A percentile compares a stretch with the other conserved stretches of the same genome.
Evolutionary conservation across 2,329 filamentous ascomycete genomes (phyloP).

Genomic region (Polychaeton citri): DNA sequence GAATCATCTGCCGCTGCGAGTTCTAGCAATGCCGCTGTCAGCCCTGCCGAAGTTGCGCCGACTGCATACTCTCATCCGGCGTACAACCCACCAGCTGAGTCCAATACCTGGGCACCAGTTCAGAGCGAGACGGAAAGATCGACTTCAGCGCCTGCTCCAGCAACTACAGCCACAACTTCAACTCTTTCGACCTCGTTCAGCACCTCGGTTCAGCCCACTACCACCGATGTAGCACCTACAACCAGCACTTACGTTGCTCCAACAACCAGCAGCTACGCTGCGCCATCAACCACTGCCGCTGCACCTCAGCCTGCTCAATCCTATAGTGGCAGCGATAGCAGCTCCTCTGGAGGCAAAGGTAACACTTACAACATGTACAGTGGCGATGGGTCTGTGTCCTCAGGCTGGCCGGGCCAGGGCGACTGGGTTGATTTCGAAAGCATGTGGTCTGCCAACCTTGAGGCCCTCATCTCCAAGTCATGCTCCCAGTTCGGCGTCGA

Average conservation of each 20-base stretch:
- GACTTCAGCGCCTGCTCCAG: not conserved
- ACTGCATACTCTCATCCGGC: not conserved
- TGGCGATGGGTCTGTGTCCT: conserved; percentile 9
- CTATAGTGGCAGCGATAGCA: conserved; percentile 4
- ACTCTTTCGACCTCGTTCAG: not conserved
- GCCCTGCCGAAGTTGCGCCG: conserved; percentile 1
- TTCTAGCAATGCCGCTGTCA: conserved; percentile 1
- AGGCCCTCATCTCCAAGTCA: conserved; percentile 21
- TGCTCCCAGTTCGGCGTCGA: conserved; percentile 23
- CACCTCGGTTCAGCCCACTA: not conserved
- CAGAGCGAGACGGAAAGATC: not conserved
- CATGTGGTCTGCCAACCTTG: conserved; percentile 22
- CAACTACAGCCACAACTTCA: not conserved
- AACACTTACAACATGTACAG: conserved; percentile 10
- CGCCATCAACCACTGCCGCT: conserved; percentile 2
- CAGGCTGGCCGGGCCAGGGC: conserved; percentile 14
- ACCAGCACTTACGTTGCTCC: not conserved
- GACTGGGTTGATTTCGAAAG: conserved; percentile 14
- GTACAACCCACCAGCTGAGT: not conserved
- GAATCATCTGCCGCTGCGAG: conserved; percentile 1
- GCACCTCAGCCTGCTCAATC: conserved; percentile 1
- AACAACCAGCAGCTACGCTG: conserved; percentile 32
- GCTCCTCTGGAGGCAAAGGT: conserved; percentile 11
- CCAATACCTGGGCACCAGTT: conserved; percentile 1
- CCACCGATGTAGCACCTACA: not conserved